phyloP scores from a whole-genome alignment of 208 protist genomes.

The Trypanosoma boissoni region DNA sequence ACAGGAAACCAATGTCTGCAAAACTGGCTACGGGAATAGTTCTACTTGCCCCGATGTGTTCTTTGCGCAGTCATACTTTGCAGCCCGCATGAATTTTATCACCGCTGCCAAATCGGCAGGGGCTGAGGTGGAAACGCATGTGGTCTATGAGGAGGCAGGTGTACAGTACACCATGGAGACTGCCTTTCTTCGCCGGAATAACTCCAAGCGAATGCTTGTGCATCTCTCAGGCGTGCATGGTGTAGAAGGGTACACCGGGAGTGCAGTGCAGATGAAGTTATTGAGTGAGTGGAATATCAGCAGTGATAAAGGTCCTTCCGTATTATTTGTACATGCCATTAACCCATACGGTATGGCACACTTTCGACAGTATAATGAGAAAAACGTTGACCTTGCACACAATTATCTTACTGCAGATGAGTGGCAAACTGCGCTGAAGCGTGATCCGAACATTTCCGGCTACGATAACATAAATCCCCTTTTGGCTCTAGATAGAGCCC shows the following conservation, averaged over 20 bases:
- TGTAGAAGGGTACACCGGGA: constrained; percentile 84
- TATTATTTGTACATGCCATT: constrained; percentile 84
- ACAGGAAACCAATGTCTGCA: constrained; percentile 69
- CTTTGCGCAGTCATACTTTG: constrained; percentile 67
- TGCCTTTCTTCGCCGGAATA: constrained; percentile 60
- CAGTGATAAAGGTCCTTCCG: constrained; percentile 44
- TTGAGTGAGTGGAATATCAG: constrained; percentile 61
- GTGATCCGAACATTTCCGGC: constrained; percentile 39
- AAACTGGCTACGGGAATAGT: constrained; percentile 47
- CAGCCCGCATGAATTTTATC: constrained; percentile 74
- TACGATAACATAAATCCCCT: constrained; percentile 45
- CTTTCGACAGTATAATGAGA: constrained; percentile 76
- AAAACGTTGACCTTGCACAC: constrained; percentile 82
- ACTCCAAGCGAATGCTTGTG: constrained; percentile 56
- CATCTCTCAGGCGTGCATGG: constrained; percentile 76
- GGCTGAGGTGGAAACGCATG: constrained; percentile 41
- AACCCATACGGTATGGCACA: constrained; percentile 88
- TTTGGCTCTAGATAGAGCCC: constrained; percentile 30
- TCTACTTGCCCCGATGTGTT: constrained; percentile 55
- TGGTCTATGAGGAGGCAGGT: constrained; percentile 43
- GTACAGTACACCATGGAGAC: constrained; percentile 76
- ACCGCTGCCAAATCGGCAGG: constrained; percentile 44
- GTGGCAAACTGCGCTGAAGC: constrained; percentile 37
- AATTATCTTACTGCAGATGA: constrained; percentile 69
- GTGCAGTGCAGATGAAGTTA: constrained; percentile 75